These are phyloP conservation scores for Pichia californica DNA, from an alignment of 805 yeast species.

Conservation along the genomic window DNA sequence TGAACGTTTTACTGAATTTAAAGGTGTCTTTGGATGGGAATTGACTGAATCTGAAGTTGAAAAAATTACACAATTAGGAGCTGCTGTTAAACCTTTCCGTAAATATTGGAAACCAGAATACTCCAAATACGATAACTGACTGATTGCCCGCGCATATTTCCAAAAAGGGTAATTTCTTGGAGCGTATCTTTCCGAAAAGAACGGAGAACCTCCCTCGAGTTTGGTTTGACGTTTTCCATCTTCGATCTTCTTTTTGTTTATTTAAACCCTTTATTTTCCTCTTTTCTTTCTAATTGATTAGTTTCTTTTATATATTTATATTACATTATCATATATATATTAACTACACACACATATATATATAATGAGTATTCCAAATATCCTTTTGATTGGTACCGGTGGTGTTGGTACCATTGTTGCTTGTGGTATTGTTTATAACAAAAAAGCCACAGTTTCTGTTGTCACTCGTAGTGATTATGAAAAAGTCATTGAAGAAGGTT, in stretches of 20 bases:
- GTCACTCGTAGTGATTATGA: slow-evolving; percentile 54
- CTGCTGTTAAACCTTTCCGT: slow-evolving; percentile 22
- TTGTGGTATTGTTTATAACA: slow-evolving; percentile 44
- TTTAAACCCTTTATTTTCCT: no score
- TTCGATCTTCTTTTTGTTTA: no score
- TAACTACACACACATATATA: no score
- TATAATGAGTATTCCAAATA: slow-evolving; percentile 6
- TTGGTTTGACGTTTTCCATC: no score
- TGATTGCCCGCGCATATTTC: no score
- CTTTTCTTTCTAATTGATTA: no score
- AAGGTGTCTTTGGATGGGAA: slow-evolving; percentile 32
- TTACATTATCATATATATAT: no score
- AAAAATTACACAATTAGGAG: slow-evolving; percentile 22
- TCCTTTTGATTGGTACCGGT: slow-evolving; percentile 64
- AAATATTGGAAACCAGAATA: slow-evolving; percentile 29
- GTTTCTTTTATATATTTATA: no score
- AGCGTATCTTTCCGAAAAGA: no score
- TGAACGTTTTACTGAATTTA: slow-evolving; percentile 32
- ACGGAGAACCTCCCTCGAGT: no score
- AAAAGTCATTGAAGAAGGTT: slow-evolving; percentile 45
- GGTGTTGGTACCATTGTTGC: slow-evolving; percentile 81
- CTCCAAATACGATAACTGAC: slow-evolving; percentile 17
- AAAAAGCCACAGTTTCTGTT: slow-evolving; percentile 46
- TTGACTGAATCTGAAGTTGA: slow-evolving; percentile 26
- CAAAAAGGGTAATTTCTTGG: no score